These are phyloP conservation scores for Xylaria sp. DNA, from an alignment of 2,329 filamentous ascomycete species.

Conservation along the genomic window DNA sequence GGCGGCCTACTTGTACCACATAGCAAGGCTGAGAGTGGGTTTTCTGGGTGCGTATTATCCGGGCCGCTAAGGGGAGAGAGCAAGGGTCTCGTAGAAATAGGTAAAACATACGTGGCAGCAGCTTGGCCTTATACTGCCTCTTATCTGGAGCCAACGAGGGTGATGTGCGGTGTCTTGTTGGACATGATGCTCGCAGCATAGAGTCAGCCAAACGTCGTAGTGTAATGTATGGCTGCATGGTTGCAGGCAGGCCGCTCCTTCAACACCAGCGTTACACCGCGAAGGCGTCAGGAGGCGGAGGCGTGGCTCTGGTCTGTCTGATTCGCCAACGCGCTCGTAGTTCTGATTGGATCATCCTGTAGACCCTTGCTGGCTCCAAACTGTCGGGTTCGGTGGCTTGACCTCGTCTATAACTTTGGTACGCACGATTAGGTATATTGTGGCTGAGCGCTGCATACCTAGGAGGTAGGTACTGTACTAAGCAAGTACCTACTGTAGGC, in stretches of 20 bases:
- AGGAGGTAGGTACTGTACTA: no score
- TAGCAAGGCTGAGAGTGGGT: not conserved
- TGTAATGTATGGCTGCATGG: not conserved
- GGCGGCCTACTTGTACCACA: not conserved
- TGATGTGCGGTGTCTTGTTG: not conserved
- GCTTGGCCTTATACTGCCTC: not conserved
- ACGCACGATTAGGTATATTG: no score
- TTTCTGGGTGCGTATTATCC: not conserved
- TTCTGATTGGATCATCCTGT: not conserved
- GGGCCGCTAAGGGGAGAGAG: not conserved
- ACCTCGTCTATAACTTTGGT: no score
- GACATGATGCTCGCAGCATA: not conserved
- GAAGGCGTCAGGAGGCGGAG: not conserved
- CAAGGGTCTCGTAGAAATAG: not conserved
- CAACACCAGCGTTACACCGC: no score
- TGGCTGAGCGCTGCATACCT: no score
- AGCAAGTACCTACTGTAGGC: no score
- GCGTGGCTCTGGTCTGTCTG: not conserved
- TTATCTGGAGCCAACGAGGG: not conserved
- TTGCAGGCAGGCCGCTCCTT: no score
- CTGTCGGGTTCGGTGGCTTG: slow-evolving; percentile 17
- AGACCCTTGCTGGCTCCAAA: slow-evolving; percentile 8
- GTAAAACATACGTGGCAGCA: not conserved
- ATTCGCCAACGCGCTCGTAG: not conserved
- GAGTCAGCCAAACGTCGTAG: not conserved